phyloP scores from a whole-genome alignment of 1,284 basidiomycete genomes.

The Papiliotrema fonsecae region DNA sequence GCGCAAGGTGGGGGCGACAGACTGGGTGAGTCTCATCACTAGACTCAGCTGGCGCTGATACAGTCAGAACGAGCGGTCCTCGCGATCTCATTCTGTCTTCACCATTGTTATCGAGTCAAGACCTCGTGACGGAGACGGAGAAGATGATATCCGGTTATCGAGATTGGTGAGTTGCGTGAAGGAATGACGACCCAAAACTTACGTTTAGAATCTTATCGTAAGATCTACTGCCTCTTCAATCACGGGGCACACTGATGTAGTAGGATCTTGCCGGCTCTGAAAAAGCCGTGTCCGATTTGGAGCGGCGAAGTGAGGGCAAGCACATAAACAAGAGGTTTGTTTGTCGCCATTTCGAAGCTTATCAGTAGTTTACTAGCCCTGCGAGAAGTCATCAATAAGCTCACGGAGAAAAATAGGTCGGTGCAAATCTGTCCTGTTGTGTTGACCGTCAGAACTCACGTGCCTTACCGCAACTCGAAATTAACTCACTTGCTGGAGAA shows the following conservation, averaged over 20 bases:
- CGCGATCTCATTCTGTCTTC: constrained; percentile 54
- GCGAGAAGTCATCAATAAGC: constrained; percentile 55
- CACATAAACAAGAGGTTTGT: constrained; percentile 55
- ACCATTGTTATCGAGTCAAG: constrained; percentile 50
- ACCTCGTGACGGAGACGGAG: constrained; percentile 31
- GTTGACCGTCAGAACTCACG: constrained; percentile 38
- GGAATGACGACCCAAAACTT: constrained; percentile 45
- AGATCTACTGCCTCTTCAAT: constrained; percentile 7
- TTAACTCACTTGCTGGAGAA: constrained; percentile 55
- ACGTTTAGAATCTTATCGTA: constrained; percentile 51
- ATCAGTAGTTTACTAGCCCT: constrained; percentile 49
- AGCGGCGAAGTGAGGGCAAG: constrained; percentile 54
- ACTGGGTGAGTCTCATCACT: constrained; percentile 48
- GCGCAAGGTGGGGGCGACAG: constrained; percentile 54
- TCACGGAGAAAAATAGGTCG: constrained; percentile 49
- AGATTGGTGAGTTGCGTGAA: constrained; percentile 35
- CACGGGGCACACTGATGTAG: constrained; percentile 1
- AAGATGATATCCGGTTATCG: constrained; percentile 43
- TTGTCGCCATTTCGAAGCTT: background rate
- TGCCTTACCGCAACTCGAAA: constrained; percentile 57
- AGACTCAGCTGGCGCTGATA: background rate
- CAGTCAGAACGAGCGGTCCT: constrained; percentile 51
- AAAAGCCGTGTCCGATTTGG: constrained; percentile 53
- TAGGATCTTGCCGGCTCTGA: constrained; percentile 56
- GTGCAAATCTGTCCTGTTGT: background rate